Base-by-base conservation (phyloP, 192 early-diverging fungal genomes). In the Rhizophagus prolifer region DNA sequence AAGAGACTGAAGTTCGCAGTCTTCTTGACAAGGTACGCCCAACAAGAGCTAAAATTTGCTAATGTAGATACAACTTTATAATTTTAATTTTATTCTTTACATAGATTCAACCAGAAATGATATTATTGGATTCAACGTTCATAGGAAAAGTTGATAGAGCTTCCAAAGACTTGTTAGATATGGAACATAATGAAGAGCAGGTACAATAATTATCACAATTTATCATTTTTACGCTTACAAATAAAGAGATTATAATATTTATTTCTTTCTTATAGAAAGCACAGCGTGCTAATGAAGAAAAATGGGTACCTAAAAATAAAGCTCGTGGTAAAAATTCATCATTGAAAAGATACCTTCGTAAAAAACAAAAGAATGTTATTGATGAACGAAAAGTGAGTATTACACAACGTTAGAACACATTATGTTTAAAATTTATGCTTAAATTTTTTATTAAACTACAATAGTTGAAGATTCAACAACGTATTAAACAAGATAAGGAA, bases 81-180 rank as follows among this genome's bases (percentile, higher is more conserved):
- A 23, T n/a, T 8, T 10, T 21, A 21, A 31, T 41, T 8, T n/a
- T 5, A 9, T 9, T n/a, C 9, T 21, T n/a, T 67, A 31, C 41
- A 36, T 38, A 78, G 85, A 86, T 98, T 74, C 94, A 96, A 65
- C 94, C 96, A 50, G 94, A 97, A 68, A 97, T 95, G 85, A 96
- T 98, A 77, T 84, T 91, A 9, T 82, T 98, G 58, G 90, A 97
- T 79, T 93, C 95, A 16, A 88, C 82, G 54, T 86, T 93, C 46
- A 87, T 98, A 41, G 96, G 95, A 54, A 88, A 88, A 30, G 80
- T 95, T 69, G 95, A 95, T 80, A 86, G 88, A 60, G 86, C 88
- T 3, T 82, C 89, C 13, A 81, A 81, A 36, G 91, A 92, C 34
- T 81, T 92, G 30, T 62, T 89, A 65, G 77, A 71, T 59, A 86